Conservation (phyloP, 306 rosid genomes). For the Glycyrrhiza uralensis region DNA sequence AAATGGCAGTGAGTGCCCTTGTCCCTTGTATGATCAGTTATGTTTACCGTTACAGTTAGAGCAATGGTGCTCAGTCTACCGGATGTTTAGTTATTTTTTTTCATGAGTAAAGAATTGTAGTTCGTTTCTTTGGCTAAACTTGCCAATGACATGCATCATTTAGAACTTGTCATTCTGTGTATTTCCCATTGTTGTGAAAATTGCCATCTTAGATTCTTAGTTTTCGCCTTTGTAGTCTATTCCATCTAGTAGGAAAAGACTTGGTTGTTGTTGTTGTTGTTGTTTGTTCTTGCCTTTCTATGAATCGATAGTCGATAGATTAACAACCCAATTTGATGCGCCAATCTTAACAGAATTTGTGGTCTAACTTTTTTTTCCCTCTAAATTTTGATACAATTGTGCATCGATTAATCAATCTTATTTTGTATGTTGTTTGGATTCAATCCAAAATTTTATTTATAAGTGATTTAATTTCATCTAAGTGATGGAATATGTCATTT, state of each 20-base stretch:
- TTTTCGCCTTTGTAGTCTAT: not conserved
- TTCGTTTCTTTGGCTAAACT: constrained; percentile 27
- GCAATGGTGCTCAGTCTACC: constrained; percentile 18
- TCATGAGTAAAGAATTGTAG: constrained; percentile 30
- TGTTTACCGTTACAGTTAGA: not conserved
- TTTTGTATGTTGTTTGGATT: too few relatives aligned
- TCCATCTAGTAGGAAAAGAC: too few relatives aligned
- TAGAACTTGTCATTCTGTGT: constrained; percentile 29
- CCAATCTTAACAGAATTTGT: not conserved
- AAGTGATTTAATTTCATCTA: too few relatives aligned
- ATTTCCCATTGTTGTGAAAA: constrained; percentile 29
- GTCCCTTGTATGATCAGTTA: constrained; percentile 27
- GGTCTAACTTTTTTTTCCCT: not conserved
- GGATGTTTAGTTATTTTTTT: constrained; percentile 26
- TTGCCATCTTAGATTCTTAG: constrained; percentile 10
- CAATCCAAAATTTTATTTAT: too few relatives aligned
- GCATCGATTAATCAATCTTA: too few relatives aligned
- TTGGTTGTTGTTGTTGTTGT: too few relatives aligned
- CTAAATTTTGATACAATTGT: too few relatives aligned
- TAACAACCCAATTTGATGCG: not conserved
- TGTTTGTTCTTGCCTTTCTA: constrained; percentile 16
- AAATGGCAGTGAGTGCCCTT: not conserved
- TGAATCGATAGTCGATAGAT: constrained; percentile 1
- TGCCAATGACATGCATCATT: constrained; percentile 13
- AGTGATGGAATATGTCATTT: too few relatives aligned